Evolutionary conservation across 2,329 filamentous ascomycete species (phyloP), one percentile per base, ranked within the genome.

Genomic region (Xylaria sp.): DNA sequence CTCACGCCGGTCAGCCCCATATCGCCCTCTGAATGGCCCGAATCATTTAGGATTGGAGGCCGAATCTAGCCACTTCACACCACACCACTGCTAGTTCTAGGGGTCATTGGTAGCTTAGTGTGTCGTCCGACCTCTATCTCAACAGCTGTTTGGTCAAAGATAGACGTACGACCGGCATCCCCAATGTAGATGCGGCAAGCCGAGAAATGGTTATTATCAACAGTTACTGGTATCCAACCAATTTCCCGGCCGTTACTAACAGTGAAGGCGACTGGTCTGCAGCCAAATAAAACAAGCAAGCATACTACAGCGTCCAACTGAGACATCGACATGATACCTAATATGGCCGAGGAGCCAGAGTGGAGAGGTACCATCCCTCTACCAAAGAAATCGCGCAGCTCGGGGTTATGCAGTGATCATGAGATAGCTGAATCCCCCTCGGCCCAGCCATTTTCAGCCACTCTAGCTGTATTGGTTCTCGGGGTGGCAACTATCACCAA

Each of bases 31-130:
- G 52, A 56, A 57, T 57, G 60, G 52, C n/a, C 41, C 28, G 60
- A 46, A 13, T 48, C 60, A 20, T 23, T 56, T 18, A 50, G 28
- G 50, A 63, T 57, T 56, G 18, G 60, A 20, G 36, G 9, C 39
- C 50, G 48, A 28, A 15, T n/a, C 59, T 56, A 48, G n/a, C 39
- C 52, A 32, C 30, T 57, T 50, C 60, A 63, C 60, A 63, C 60
- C 60, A 63, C 60, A 46, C 60, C 32, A 43, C 23, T 41, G n/a
- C 41, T 32, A 57, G 28, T 2, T 12, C 10, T 30, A 20, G 34
- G 41, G 60, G 23, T 15, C n/a, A n/a, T 57, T 36, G 50, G 30
- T 39, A 52, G 52, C 10, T 23, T 39, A 20, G 60, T 48, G 50
- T 41, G 43, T 23, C 41, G 20, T 23, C 41, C 39, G 60, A 57